Conservation (phyloP, 2,329 filamentous ascomycete species). For the Exutisphaerella laricina region DNA sequence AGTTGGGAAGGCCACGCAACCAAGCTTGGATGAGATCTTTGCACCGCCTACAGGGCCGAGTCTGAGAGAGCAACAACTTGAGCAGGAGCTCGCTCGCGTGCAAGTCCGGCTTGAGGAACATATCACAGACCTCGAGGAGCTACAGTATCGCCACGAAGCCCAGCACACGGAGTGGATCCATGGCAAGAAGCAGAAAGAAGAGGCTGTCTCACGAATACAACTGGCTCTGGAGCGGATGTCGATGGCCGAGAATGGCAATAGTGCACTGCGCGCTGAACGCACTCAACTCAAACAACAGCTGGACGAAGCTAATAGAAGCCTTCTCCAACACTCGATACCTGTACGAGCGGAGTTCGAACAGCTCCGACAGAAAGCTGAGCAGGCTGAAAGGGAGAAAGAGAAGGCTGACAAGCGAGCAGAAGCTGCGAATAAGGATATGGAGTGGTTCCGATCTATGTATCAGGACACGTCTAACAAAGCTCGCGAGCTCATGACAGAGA, state of each 20-base stretch:
- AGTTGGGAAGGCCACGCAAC: conserved; percentile 29
- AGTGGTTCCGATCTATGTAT: conserved; percentile 55
- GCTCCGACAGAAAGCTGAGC: conserved; percentile 19
- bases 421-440: conserved; percentile 44
- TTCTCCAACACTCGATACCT: conserved; percentile 28
- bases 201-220: conserved; percentile 21
- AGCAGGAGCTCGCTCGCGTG: conserved; percentile 18
- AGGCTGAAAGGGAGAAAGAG: conserved; percentile 23
- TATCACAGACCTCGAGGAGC: conserved; percentile 26
- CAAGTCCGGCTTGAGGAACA: conserved; percentile 27
- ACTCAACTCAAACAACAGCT: conserved; percentile 28
- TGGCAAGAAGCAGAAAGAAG: conserved; percentile 24
- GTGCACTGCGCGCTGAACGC: conserved; percentile 25
- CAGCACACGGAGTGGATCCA: conserved; percentile 27
- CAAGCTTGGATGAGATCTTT: conserved; percentile 1
- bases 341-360: conserved; percentile 32
- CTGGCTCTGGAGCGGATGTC: conserved; percentile 23
- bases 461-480: conserved; percentile 52
- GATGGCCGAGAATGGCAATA: conserved; percentile 16
- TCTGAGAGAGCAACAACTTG: conserved; percentile 21
- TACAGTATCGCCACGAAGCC: conserved; percentile 33
- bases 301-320: conserved; percentile 24
- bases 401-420: conserved; percentile 30
- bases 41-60: conserved; percentile 3
- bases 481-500: conserved; percentile 44